phyloP scores from a whole-genome alignment of 768 basidiomycete genomes.

The Strobilomyces echinocephalus region DNA sequence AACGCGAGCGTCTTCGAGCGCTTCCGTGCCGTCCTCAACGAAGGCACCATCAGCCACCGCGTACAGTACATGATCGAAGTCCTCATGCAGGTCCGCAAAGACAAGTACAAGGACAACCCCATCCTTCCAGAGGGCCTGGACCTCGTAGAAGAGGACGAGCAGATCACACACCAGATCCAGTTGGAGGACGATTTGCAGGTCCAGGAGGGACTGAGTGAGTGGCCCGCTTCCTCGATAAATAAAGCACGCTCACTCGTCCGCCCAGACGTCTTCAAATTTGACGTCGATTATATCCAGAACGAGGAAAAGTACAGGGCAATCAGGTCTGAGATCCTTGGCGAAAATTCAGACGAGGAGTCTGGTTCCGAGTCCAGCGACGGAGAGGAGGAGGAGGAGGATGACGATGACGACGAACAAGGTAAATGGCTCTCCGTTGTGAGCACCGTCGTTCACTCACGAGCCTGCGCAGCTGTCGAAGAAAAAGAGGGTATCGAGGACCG shows the following conservation, averaged over 20 bases:
- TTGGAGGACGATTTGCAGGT: slow-evolving; percentile 92
- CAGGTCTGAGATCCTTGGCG: slow-evolving; percentile 90
- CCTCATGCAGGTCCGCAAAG: slow-evolving; percentile 97
- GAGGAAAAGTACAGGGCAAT: slow-evolving; percentile 93
- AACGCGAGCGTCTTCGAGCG: slow-evolving; percentile 94
- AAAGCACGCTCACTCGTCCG: slow-evolving; percentile 7
- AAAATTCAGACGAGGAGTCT: slow-evolving; percentile 72
- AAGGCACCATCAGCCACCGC: slow-evolving; percentile 90
- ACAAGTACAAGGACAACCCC: slow-evolving; percentile 99
- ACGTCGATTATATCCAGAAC: slow-evolving; percentile 81
- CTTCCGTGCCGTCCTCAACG: slow-evolving; percentile 94
- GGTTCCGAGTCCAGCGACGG: slow-evolving; percentile 62
- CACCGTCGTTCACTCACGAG: slow-evolving; percentile 26
- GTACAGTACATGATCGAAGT: slow-evolving; percentile 99
- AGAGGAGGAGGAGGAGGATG: slow-evolving; percentile 43
- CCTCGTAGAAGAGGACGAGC: slow-evolving; percentile 96
- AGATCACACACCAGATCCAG: slow-evolving; percentile 91
- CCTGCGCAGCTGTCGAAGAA: slow-evolving; percentile 54
- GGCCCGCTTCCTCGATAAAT: not conserved
- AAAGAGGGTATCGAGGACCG: slow-evolving; percentile 91
- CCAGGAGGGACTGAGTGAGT: slow-evolving; percentile 90
- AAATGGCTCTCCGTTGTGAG: not conserved
- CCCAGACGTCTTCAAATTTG: slow-evolving; percentile 91
- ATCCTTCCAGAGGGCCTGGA: slow-evolving; percentile 91
- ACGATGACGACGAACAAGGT: slow-evolving; percentile 59